These are phyloP conservation scores for Trebouxia sp. DNA, from an alignment of 139 green algal species.

Conservation along the genomic window DNA sequence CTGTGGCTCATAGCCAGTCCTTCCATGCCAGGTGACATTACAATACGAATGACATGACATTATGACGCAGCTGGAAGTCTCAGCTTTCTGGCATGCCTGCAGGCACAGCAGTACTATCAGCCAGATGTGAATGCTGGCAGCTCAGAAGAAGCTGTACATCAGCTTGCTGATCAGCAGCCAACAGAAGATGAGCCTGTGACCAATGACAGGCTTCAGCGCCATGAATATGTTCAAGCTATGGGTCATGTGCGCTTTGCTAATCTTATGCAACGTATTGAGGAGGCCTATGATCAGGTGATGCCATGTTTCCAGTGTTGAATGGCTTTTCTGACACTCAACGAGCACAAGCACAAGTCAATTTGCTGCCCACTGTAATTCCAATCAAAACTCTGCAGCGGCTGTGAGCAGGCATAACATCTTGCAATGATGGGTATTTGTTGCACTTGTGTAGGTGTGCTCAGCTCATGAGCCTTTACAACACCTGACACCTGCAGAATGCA, in stretches of 20 bases:
- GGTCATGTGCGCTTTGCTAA: neutral
- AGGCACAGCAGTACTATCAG: conserved; percentile 1
- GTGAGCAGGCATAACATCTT: no score
- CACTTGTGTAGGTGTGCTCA: neutral
- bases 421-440: neutral
- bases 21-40: no score
- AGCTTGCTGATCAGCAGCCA: neutral
- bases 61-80: no score
- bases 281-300: neutral
- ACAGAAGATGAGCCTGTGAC: no score
- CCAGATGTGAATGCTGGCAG: conserved; percentile 12
- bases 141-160: neutral
- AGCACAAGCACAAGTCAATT: no score
- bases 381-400: no score
- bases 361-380: no score
- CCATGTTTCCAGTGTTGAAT: neutral
- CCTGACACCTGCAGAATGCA: neutral
- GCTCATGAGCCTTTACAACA: neutral
- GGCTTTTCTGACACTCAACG: no score
- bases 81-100: neutral
- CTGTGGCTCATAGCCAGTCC: no score
- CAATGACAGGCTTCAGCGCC: no score
- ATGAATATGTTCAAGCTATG: conserved; percentile 4
- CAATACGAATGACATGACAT: no score
- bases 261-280: neutral